Conservation (phyloP, 352 stramenopile species). For the Pythium vanterpoolii region DNA sequence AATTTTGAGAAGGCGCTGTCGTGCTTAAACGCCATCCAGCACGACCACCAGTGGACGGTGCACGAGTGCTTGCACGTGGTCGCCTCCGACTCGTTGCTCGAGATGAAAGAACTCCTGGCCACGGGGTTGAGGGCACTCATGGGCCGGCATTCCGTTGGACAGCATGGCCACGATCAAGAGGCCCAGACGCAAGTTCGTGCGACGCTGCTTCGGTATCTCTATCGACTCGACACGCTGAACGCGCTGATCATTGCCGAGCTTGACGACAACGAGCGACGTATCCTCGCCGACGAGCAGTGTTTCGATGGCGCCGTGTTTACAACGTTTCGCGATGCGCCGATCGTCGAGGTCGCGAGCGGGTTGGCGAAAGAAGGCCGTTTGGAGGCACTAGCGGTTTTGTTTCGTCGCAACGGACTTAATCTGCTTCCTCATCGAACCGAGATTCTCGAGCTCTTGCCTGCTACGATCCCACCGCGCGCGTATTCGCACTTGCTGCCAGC, state of each 20-base stretch:
- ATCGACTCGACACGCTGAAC: conserved; percentile 26
- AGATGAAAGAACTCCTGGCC: conserved; percentile 65
- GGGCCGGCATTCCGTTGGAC: background rate
- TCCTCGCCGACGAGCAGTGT: conserved; percentile 23
- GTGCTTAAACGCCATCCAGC: conserved; percentile 35
- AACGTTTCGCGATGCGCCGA: conserved; percentile 28
- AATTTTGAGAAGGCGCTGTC: conserved; percentile 28
- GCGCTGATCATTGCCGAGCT: conserved; percentile 18
- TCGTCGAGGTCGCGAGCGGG: conserved; percentile 38
- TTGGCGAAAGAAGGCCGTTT: conserved; percentile 52
- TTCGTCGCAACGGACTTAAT: conserved; percentile 49
- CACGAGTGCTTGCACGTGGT: conserved; percentile 40
- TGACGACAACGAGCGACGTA: conserved; percentile 8
- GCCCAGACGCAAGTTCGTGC: background rate
- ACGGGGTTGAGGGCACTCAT: conserved; percentile 33
- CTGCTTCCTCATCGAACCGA: conserved; percentile 43
- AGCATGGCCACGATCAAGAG: background rate
- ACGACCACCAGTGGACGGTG: conserved; percentile 50
- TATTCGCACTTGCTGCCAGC: conserved; percentile 56
- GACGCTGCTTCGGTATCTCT: conserved; percentile 18
- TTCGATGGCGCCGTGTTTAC: conserved; percentile 43
- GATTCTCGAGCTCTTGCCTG: conserved; percentile 45
- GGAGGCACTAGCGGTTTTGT: conserved; percentile 37
- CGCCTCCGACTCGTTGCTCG: conserved; percentile 31
- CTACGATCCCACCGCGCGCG: conserved; percentile 28